Conservation (phyloP, 192 early-diverging fungal genomes). For the Coemansia sp. region DNA sequence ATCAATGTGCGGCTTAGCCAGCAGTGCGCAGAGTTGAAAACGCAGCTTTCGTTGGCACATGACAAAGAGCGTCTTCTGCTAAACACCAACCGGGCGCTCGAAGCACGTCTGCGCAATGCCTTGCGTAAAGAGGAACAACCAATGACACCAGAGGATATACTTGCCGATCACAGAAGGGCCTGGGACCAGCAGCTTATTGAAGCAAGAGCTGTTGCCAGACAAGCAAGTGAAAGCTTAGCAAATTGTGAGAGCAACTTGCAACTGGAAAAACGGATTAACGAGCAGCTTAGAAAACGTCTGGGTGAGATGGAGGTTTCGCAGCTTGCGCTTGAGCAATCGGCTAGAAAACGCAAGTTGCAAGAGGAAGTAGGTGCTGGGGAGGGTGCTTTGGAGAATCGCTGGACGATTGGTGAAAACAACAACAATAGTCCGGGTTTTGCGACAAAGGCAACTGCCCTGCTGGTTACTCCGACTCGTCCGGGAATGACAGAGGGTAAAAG, state of each 20-base stretch:
- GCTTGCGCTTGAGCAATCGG: slow-evolving; percentile 2
- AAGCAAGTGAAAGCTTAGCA: neutral
- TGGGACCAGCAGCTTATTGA: slow-evolving; percentile 29
- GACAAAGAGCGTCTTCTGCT: slow-evolving; percentile 23
- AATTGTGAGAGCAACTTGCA: slow-evolving; percentile 5
- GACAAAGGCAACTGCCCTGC: neutral
- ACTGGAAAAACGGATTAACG: slow-evolving; percentile 6
- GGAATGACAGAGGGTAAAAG: neutral
- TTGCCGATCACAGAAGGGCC: slow-evolving; percentile 8
- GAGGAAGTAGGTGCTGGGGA: neutral
- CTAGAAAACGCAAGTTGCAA: slow-evolving; percentile 21
- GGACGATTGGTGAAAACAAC: neutral
- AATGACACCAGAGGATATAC: slow-evolving; percentile 2
- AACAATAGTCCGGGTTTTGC: too few species aligned
- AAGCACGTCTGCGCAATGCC: slow-evolving; percentile 21
- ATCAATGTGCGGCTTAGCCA: neutral
- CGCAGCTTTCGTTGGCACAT: slow-evolving; percentile 7
- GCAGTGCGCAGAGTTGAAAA: neutral
- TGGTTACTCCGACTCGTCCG: slow-evolving; percentile 1
- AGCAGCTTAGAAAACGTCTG: slow-evolving; percentile 7
- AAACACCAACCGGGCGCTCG: slow-evolving; percentile 19
- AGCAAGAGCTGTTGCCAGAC: slow-evolving; percentile 2
- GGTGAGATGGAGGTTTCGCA: slow-evolving; percentile 1
- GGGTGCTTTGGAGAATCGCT: neutral
- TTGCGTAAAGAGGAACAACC: slow-evolving; percentile 10